Evolutionary conservation across 371 early-diverging fungal species (phyloP).

Genomic region (Entomophthora muscae): DNA sequence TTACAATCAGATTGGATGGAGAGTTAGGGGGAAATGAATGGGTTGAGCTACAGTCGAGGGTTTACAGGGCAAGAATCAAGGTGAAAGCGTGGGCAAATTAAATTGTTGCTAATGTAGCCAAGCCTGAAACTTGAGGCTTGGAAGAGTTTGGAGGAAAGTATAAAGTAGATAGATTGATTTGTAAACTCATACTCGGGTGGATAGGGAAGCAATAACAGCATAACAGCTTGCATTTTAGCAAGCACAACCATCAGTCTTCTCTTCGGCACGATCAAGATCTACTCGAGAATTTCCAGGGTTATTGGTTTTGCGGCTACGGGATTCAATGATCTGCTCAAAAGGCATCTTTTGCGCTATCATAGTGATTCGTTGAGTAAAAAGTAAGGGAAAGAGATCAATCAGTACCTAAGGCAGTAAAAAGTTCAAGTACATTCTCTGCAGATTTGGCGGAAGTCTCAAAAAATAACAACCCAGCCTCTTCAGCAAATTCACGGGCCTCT

Average conservation of each 20-base stretch:
- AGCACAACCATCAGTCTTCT: constrained; percentile 17
- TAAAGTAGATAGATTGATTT: not conserved
- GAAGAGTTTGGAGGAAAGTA: not conserved
- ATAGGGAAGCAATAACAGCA: not conserved
- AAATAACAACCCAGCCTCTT: constrained; percentile 69
- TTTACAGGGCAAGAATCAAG: not conserved
- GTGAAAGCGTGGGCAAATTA: not conserved
- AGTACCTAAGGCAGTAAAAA: constrained; percentile 72
- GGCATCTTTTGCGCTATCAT: constrained; percentile 48
- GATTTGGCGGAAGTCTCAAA: constrained; percentile 89
- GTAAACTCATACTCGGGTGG: not conserved
- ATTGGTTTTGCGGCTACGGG: constrained; percentile 14
- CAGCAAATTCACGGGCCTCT: constrained; percentile 80
- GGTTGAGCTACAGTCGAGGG: not conserved
- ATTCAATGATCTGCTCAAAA: constrained; percentile 26
- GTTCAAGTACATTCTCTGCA: constrained; percentile 64
- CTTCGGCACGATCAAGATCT: constrained; percentile 16
- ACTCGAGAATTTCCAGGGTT: constrained; percentile 16
- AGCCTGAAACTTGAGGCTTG: not conserved
- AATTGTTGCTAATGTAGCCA: not conserved
- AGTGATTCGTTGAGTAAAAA: not conserved
- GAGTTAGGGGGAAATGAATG: not conserved
- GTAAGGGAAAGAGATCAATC: not conserved
- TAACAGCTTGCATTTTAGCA: constrained; percentile 12
- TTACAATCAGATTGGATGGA: too few species aligned